These are phyloP conservation scores for Bonia amplexicaulis DNA, from an alignment of 176 grass and related monocot species.

Conservation along the genomic window DNA sequence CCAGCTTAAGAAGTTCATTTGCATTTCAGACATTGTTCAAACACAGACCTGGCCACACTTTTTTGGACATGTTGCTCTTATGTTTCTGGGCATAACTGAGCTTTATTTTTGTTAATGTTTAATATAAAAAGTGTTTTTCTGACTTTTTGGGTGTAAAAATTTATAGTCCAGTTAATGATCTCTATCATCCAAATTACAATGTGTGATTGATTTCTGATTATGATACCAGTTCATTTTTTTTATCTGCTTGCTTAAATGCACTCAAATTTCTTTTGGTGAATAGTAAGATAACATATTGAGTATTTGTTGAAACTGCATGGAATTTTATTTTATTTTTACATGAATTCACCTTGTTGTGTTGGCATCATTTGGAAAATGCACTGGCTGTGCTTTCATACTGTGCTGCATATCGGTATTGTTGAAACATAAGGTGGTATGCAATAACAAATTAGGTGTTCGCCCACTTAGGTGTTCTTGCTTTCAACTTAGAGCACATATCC, in stretches of 20 bases:
- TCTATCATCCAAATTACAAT: conserved; percentile 2
- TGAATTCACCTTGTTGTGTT: background rate
- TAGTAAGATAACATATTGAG: background rate
- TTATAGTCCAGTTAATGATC: background rate
- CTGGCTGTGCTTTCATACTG: background rate
- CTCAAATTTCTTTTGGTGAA: background rate
- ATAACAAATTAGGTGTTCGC: conserved; percentile 1
- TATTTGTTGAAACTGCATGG: background rate
- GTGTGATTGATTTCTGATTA: background rate
- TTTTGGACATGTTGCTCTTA: background rate
- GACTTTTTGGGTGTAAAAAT: background rate
- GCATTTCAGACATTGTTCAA: background rate
- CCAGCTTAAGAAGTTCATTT: background rate
- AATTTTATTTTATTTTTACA: background rate
- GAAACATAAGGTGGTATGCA: background rate
- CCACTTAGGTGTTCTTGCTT: conserved; percentile 16
- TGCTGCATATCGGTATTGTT: background rate
- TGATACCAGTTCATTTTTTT: background rate
- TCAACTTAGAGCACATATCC: background rate
- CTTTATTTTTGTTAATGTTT: background rate
- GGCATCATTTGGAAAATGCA: background rate
- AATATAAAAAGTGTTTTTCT: background rate
- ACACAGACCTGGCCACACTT: background rate
- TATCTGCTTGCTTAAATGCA: background rate
- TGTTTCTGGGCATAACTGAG: background rate